A percentile compares a stretch with the other conserved stretches of the same genome.
phyloP scores from a whole-genome alignment of 768 basidiomycete species.

The Tremella mesenterica region DNA sequence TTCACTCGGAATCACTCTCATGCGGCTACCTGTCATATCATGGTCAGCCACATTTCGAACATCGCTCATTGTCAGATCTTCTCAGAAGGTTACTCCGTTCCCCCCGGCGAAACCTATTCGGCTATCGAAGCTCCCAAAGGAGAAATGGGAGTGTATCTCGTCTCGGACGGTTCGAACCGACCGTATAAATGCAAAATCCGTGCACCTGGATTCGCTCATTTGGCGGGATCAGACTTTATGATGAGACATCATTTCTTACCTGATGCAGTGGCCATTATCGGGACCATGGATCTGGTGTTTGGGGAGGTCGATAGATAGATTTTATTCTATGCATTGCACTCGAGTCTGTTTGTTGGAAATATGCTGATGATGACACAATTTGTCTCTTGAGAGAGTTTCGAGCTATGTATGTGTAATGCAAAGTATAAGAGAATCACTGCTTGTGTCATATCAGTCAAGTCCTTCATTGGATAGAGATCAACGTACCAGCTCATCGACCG shows the following conservation, averaged over 20 bases:
- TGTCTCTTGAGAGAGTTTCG: not conserved
- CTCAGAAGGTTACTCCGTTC: constrained; percentile 93
- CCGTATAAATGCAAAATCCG: constrained; percentile 97
- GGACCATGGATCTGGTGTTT: constrained; percentile 97
- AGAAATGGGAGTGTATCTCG: constrained; percentile 97
- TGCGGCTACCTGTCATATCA: not conserved
- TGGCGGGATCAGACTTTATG: constrained; percentile 96
- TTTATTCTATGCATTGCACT: too few relatives aligned
- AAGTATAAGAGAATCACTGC: not conserved
- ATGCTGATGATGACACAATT: too few relatives aligned
- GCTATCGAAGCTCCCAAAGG: constrained; percentile 99
- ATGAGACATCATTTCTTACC: constrained; percentile 62
- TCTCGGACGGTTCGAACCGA: constrained; percentile 91
- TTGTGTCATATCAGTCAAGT: not conserved
- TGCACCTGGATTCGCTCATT: constrained; percentile 90
- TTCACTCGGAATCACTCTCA: not conserved
- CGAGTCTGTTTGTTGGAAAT: too few relatives aligned
- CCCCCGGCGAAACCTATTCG: constrained; percentile 79
- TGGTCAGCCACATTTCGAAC: not conserved
- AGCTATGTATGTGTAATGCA: not conserved
- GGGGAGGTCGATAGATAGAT: constrained; percentile 56
- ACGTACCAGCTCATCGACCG: constrained; percentile 7
- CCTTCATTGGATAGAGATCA: not conserved
- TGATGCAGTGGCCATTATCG: constrained; percentile 93
- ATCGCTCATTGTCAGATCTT: constrained; percentile 71